Percentiles rank a stretch among this genome's conserved stretches.
These are phyloP conservation scores for Onygenales sp. DNA, from an alignment of 2,329 filamentous ascomycete genomes.

Conservation along the genomic window DNA sequence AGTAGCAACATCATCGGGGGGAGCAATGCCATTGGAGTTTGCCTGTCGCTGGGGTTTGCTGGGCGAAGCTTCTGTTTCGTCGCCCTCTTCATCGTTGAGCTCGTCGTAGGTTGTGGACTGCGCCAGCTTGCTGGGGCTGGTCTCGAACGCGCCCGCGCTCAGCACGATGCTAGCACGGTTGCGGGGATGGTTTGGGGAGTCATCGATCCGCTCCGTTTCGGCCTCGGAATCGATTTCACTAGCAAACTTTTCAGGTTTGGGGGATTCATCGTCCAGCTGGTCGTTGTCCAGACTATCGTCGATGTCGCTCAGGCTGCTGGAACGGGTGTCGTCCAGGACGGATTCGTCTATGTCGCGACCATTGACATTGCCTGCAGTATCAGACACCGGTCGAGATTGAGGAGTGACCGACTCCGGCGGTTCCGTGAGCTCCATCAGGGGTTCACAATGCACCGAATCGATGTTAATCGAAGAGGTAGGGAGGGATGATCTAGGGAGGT, in stretches of 20 bases:
- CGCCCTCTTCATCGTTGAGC: conserved; percentile 43
- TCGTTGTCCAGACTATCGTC: conserved; percentile 68
- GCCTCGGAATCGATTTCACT: conserved; percentile 70
- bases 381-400: conserved; percentile 6
- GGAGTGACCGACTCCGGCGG: conserved; percentile 24
- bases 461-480: conserved; percentile 1
- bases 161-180: conserved; percentile 52
- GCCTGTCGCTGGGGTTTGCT: conserved; percentile 27
- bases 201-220: conserved; percentile 85
- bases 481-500: background rate
- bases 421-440: conserved; percentile 32
- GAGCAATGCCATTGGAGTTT: conserved; percentile 22
- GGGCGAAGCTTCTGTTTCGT: conserved; percentile 28
- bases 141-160: conserved; percentile 51
- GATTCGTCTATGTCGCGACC: conserved; percentile 35
- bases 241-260: conserved; percentile 44
- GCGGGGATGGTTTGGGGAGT: conserved; percentile 64
- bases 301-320: conserved; percentile 87
- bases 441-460: background rate
- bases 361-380: conserved; percentile 14
- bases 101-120: conserved; percentile 43
- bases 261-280: conserved; percentile 42
- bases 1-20: conserved; percentile 13
- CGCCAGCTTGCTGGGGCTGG: conserved; percentile 68
- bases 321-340: conserved; percentile 57